Evolutionary conservation across 2,329 filamentous ascomycete genomes (phyloP).

Genomic region (Pyrenophora graminea): DNA sequence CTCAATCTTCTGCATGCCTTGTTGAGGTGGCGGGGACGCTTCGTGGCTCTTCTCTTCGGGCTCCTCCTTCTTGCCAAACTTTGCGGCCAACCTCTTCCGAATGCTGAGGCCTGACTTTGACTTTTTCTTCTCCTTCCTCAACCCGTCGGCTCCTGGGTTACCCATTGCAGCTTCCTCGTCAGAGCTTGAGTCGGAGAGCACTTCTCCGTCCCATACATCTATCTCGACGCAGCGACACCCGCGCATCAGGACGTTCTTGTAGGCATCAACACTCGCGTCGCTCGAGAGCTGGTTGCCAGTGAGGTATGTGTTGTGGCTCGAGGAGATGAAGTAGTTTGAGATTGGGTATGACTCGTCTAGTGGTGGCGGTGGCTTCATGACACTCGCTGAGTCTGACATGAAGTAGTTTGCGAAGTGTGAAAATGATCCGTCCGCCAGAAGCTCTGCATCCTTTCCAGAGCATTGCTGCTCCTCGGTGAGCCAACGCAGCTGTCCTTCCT

Average conservation of each 20-base stretch:
- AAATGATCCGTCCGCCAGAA: conserved; percentile 39
- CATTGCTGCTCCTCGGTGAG: conserved; percentile 39
- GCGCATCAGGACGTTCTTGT: conserved; percentile 73
- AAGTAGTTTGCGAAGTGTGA: conserved; percentile 50
- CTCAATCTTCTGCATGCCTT: conserved; percentile 23
- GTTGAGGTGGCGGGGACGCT: conserved; percentile 10
- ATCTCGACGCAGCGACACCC: conserved; percentile 93
- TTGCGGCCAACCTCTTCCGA: conserved; percentile 43
- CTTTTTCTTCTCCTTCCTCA: conserved; percentile 36
- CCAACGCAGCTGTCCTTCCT: conserved; percentile 39
- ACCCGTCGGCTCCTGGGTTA: conserved; percentile 22
- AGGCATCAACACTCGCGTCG: conserved; percentile 75
- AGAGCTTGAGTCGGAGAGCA: conserved; percentile 48
- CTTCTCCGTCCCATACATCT: conserved; percentile 85
- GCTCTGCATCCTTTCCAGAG: conserved; percentile 24
- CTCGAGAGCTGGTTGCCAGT: conserved; percentile 84
- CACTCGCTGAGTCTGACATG: conserved; percentile 51
- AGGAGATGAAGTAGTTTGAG: conserved; percentile 91
- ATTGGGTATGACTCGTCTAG: conserved; percentile 69
- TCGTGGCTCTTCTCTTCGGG: conserved; percentile 26
- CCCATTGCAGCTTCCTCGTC: conserved; percentile 37
- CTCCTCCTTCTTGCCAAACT: conserved; percentile 37
- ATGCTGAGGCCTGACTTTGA: conserved; percentile 33
- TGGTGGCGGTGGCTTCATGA: conserved; percentile 48
- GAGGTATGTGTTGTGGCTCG: conserved; percentile 93